Base-by-base conservation (phyloP, 2,329 filamentous ascomycete species). In the Fusarium pseudocircinatum region DNA sequence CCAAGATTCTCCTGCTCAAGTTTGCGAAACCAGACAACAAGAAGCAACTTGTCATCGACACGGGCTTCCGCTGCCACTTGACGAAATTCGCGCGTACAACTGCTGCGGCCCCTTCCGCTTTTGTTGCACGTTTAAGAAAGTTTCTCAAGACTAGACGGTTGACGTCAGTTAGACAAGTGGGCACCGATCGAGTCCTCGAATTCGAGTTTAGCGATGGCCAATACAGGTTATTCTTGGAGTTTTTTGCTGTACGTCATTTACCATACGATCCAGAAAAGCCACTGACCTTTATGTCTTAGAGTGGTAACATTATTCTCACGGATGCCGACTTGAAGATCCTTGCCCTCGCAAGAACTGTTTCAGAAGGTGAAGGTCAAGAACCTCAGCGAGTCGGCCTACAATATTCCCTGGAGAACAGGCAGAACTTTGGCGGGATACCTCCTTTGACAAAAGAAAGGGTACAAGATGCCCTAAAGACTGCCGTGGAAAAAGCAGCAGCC, bases 1-100 rank as follows among this genome's bases (percentile, higher is more conserved):
- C 95, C 74, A 95, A 96, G 80, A 98, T 98, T 79, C 94, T 98
- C 79, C 91, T 98, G 32, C 89, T 99, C 82, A 98, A 98, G 81
- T 96, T 99, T 80, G 91, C 95, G 62, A 97, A 96, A 81, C 94
- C 96, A 47, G 92, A 96, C 79, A 89, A 92, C 75, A 95, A 95
- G 82, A 92, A 96, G 80, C 96, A 98, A 81, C 87, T 99, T 34
- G 87, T 99, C 58, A 91, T 99, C 77, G 96, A 99, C 81, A 96
- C 94, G 4, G 96, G 96, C 36, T 99, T 99, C 83, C 94, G 96
- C 80, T 97, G 94, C 82, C 96, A 99, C 81, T 87, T 98, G 66
- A 98, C 96, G 37, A 91, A 93, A 77, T 99, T 97, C 85, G 91
- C 93, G 34, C 93, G 96, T 74, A 93, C 95, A 2, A 96, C 96